Evolutionary conservation across 2,329 filamentous ascomycete genomes (phyloP), one percentile per base, ranked within the genome.

Genomic region (Cercospora zeae-maydis): DNA sequence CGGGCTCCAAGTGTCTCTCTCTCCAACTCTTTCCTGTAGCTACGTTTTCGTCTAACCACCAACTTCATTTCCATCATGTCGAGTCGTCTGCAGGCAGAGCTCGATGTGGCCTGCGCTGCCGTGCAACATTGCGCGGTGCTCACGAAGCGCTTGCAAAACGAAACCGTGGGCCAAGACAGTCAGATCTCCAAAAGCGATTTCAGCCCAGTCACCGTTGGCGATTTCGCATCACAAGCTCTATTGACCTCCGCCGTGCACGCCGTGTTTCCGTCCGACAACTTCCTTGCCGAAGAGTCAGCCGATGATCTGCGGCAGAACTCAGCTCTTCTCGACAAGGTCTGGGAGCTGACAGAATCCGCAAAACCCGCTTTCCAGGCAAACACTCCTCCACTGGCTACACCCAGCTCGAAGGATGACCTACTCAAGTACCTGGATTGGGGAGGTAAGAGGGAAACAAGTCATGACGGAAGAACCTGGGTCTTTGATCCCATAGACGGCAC

Each of bases 401-500:
- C 83, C 0, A 55, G 67, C 2, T 79, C 78, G 24, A 78, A 77
- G 58, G 80, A 84, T 4, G 82, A 87, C 61, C 84, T 88, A 80
- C 79, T 88, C 11, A 75, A 82, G n/a, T 69, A 83, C n/a, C 86
- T 88, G 69, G 85, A 88, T 71, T 75, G 82, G 11, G 86, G 86
- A 1, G 75, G 73, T 4, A 72, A 70, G 64, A 77, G 67, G 64
- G 49, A 66, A 6, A 85, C 84, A 2, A 75, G 73, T 9, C 67
- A 70, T 61, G 75, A 67, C 64, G 80, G 74, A 2, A 76, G 81
- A 0, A 80, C 84, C 57, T 88, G 86, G 86, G 81, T 86, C 31
- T 81, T 88, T 71, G 86, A 88, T 69, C 86, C 86, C 0, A 83
- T 88, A 7, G 86, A 88, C 67, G 86, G 86, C 31, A 88, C 86